These are phyloP conservation scores for Arachis hypogaea DNA, from an alignment of 306 rosid genomes.

Conservation along the genomic window DNA sequence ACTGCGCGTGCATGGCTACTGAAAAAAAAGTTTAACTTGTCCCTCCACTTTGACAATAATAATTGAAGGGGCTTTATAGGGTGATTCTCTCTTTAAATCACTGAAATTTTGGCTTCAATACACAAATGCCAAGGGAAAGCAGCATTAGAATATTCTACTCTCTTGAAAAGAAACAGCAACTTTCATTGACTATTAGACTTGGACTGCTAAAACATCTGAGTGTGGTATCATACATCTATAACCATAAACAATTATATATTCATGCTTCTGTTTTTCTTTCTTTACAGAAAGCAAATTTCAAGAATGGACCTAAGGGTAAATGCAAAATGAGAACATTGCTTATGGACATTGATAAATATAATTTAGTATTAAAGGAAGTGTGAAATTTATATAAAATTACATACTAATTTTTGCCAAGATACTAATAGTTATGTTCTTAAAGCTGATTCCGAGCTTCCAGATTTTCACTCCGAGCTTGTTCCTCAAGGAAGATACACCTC, in stretches of 20 bases:
- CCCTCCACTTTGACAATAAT: conserved; percentile 20
- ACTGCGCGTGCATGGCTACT: conserved; percentile 49
- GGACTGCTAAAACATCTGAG: conserved; percentile 1
- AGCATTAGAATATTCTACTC: conserved; percentile 50
- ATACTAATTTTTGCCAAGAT: no score
- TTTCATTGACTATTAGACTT: conserved; percentile 26
- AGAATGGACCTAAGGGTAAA: no score
- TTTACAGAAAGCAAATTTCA: no score
- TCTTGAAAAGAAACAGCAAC: conserved; percentile 30
- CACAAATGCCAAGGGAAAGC: conserved; percentile 24
- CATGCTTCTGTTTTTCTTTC: no score
- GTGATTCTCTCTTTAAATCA: conserved; percentile 20
- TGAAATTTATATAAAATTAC: no score
- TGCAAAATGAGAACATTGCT: no score
- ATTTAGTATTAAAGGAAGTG: no score
- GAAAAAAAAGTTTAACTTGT: conserved; percentile 17
- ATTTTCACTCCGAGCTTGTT: no score
- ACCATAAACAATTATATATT: not conserved
- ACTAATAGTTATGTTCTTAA: no score
- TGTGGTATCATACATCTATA: not conserved
- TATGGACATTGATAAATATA: no score
- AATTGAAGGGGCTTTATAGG: not conserved
- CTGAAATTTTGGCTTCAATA: conserved; percentile 14
- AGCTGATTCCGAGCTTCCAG: no score
- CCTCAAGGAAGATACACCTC: no score